These are phyloP conservation scores for Theileria parva DNA, from an alignment of 169 alveolate species.

Conservation along the genomic window DNA sequence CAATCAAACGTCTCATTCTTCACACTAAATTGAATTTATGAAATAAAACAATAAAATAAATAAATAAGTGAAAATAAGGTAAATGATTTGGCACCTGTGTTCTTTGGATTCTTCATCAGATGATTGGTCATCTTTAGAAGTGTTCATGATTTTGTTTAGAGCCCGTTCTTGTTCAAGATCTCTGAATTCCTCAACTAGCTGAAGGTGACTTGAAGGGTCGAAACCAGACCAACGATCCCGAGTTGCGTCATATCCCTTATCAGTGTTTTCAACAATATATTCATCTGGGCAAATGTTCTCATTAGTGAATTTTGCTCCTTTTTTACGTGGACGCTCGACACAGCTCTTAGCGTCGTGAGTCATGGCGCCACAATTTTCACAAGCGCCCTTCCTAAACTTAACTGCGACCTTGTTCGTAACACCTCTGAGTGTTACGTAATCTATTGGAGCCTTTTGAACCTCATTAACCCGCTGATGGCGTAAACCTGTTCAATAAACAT, in stretches of 20 bases:
- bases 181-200: slow-evolving; percentile 85
- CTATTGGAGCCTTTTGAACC: slow-evolving; percentile 58
- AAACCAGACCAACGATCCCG: slow-evolving; percentile 97
- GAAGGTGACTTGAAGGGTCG: slow-evolving; percentile 86
- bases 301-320: slow-evolving; percentile 93
- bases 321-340: slow-evolving; percentile 94
- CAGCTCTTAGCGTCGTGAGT: slow-evolving; percentile 96
- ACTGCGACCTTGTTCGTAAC: slow-evolving; percentile 53
- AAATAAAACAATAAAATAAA: not conserved
- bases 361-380: slow-evolving; percentile 98
- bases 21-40: not conserved
- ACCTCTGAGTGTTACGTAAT: slow-evolving; percentile 63
- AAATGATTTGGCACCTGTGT: slow-evolving; percentile 1
- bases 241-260: slow-evolving; percentile 91
- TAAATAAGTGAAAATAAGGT: not conserved
- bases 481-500: slow-evolving; percentile 43
- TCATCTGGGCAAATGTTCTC: slow-evolving; percentile 91
- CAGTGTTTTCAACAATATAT: slow-evolving; percentile 75
- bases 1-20: slow-evolving; percentile 44
- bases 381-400: slow-evolving; percentile 94
- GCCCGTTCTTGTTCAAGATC: slow-evolving; percentile 85
- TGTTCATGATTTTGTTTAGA: slow-evolving; percentile 77
- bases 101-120: slow-evolving; percentile 27
- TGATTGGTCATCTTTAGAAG: slow-evolving; percentile 46
- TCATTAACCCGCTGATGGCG: slow-evolving; percentile 77